phyloP scores from a whole-genome alignment of 2,329 filamentous ascomycete genomes.

The Aspergillus terreus region DNA sequence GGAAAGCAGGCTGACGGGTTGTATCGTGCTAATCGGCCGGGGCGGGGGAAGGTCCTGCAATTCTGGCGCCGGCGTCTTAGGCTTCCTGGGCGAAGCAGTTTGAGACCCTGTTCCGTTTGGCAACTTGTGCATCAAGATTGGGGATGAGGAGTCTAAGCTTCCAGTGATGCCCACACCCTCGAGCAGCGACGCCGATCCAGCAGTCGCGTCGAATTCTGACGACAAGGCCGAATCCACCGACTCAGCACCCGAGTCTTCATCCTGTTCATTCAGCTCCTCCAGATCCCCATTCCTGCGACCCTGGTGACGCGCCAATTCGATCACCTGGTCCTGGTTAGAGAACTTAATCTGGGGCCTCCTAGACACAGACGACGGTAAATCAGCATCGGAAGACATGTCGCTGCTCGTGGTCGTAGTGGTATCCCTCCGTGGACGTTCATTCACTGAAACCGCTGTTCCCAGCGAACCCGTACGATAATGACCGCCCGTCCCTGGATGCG shows the following conservation, averaged over 20 bases:
- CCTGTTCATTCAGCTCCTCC: constrained; percentile 35
- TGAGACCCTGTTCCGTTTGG: constrained; percentile 31
- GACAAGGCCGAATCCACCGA: constrained; percentile 49
- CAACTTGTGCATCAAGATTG: constrained; percentile 41
- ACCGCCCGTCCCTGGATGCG: constrained; percentile 44
- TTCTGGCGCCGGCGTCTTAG: constrained; percentile 43
- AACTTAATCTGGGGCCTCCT: constrained; percentile 52
- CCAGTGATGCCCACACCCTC: constrained; percentile 45
- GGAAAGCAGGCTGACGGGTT: constrained; percentile 56
- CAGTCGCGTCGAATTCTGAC: constrained; percentile 53
- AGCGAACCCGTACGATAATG: constrained; percentile 54
- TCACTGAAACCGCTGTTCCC: constrained; percentile 52
- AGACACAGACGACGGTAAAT: constrained; percentile 52
- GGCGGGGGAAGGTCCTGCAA: constrained; percentile 58
- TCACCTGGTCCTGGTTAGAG: constrained; percentile 33
- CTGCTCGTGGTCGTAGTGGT: constrained; percentile 64
- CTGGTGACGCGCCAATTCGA: constrained; percentile 28
- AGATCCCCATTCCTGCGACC: constrained; percentile 26
- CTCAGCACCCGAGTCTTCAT: constrained; percentile 47
- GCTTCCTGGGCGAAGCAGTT: constrained; percentile 51
- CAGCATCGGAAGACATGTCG: constrained; percentile 64
- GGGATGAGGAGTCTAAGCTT: constrained; percentile 50
- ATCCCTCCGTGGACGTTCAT: constrained; percentile 55
- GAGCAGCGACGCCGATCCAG: constrained; percentile 56
- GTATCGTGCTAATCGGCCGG: constrained; percentile 57